Base-by-base conservation (phyloP, 1,139 yeast species). In the Pneumocystis canis region DNA sequence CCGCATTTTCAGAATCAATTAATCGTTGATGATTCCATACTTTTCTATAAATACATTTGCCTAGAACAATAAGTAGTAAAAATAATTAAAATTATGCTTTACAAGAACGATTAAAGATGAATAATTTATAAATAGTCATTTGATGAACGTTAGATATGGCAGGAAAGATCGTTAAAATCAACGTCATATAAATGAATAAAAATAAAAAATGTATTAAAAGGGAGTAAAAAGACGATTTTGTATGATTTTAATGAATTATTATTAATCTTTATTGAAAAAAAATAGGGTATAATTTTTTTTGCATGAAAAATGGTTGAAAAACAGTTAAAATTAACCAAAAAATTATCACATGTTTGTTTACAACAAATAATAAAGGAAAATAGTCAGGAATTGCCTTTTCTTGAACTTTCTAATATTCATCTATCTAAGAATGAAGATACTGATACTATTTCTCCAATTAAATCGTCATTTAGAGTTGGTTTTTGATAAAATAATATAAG, bases 31-130 rank as follows among this genome's bases (percentile, higher is more conserved):
- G 73, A 28, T 73, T 76, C 77, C 81, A 86, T 70, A 85, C 89
- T 58, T 92, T 75, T 68, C 79, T 81, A 73, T 82, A 87, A 56
- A 87, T 81, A 70, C 95, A 87, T 68, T 83, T 83, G 69, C 80
- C 78, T 76, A 31, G 25, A 30, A 20, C 28, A 37, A 16, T 35
- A 40, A 31, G 20, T 20, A 6, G 16, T 16, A 14, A 16, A 32
- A 16, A 32, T 9, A 6, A n/a, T 53, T 1, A 7, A 18, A 71
- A 5, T 16, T 3, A 6, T 16, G 6, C 7, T 80, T 59, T 71
- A 75, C 95, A 87, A 72, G 90, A 97, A 71, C 94, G 81, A 72
- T 90, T 96, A 72, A 85, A 90, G 63, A 90, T 81, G 84, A 89
- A 87, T 72, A 89, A 86, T 7, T 96, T 86, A 74, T 85, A 85